Base-by-base conservation (phyloP, 2,329 filamentous ascomycete genomes). In the Ceratocystis variospora region DNA sequence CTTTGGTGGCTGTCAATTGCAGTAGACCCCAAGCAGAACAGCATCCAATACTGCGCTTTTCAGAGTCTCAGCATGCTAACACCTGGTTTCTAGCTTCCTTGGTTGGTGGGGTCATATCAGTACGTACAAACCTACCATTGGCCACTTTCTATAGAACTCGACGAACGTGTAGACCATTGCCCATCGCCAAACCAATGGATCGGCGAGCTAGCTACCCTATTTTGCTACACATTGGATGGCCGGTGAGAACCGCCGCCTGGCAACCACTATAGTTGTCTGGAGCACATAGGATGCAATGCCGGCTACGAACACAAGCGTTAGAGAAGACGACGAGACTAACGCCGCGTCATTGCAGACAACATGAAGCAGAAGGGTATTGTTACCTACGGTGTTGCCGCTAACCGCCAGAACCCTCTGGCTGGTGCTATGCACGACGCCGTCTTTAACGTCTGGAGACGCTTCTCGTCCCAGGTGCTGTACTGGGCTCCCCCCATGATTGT, bases 381-480 rank as follows among this genome's bases (percentile, higher is more conserved):
- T 73, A 78, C 79, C 73, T 97, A 95, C 79, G 83, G 87, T 71
- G 75, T 99, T 71, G 87, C 89, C 72, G 79, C 88, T 71, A 97
- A 99, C 83, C 87, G 89, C 75, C 93, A 96, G 81, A 87, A 89
- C 74, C 89, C 91, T 70, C 82, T 96, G 71, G 90, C 90, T 70
- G 90, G 89, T 73, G 80, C 87, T 68, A 77, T 82, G 70, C 79
- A 93, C 77, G 88, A 87, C 71, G 93, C 92, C 74, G 79, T 97
- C 80, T 97, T 97, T 87, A 99, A 99, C 84, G 87, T 85, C 72
- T 95, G 88, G 83, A 87, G 94, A 77, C 86, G 94, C 73, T 89
- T 88, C 79, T 87, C 86, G 76, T 77, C 82, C 72, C 94, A 97
- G 82, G 85, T 96, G 71, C 85, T 97, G 72, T 99, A 92, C 83